A percentile compares a stretch with the other conserved stretches of the same genome.
Conservation (phyloP, 2,329 filamentous ascomycete genomes). For the Escovopsis sp. region DNA sequence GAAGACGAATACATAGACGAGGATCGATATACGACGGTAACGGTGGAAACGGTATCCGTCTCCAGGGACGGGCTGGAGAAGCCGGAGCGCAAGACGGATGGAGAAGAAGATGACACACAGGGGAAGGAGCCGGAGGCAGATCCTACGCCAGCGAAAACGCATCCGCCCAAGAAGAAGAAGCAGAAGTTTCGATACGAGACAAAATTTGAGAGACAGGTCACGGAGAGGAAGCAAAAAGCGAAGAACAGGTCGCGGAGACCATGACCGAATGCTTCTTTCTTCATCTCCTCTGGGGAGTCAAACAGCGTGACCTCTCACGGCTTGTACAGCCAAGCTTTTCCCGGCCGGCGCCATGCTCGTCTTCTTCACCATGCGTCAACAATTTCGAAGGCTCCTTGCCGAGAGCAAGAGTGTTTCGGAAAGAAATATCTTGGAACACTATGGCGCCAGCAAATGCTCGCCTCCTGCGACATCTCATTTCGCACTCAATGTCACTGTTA, state of each 20-base stretch:
- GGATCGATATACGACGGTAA: constrained; percentile 89
- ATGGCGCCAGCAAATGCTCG: constrained; percentile 15
- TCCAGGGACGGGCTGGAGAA: constrained; percentile 57
- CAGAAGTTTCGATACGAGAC: constrained; percentile 87
- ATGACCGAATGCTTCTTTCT: neutral
- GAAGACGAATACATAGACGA: constrained; percentile 95
- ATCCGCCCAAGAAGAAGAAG: constrained; percentile 58
- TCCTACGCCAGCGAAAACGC: too few species aligned
- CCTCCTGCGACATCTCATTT: constrained; percentile 13
- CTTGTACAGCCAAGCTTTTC: too few species aligned
- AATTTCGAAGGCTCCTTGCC: constrained; percentile 18
- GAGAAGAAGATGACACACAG: constrained; percentile 18
- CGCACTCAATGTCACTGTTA: constrained; percentile 10
- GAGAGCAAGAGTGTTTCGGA: constrained; percentile 13
- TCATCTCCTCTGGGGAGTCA: too few species aligned
- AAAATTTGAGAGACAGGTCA: constrained; percentile 68
- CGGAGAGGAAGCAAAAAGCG: constrained; percentile 53
- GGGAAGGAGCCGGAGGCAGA: constrained; percentile 7
- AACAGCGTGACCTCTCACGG: too few species aligned
- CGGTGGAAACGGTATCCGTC: constrained; percentile 74
- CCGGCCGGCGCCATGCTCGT: neutral
- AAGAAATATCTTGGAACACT: constrained; percentile 13
- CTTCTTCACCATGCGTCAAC: constrained; percentile 1
- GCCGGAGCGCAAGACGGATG: constrained; percentile 23
- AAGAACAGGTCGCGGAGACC: constrained; percentile 32